A percentile compares a stretch with the other conserved stretches of the same genome.
Evolutionary conservation across 345 rosid genomes (phyloP).

Genomic region (Durio zibethinus): DNA sequence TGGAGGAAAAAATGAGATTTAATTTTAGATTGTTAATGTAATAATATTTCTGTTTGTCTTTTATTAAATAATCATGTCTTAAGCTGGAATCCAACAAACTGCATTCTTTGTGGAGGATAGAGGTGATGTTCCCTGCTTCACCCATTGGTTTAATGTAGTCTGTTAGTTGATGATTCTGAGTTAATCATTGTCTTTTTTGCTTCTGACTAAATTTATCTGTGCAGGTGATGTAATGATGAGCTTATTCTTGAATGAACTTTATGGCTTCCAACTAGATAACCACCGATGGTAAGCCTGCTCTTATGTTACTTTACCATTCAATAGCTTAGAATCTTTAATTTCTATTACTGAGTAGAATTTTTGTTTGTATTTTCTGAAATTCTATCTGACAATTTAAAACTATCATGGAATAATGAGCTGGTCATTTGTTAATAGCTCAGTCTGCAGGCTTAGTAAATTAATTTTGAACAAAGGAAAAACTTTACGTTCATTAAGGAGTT

Average conservation of each 20-base stretch:
- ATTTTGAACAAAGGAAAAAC: not conserved
- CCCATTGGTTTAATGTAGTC: not conserved
- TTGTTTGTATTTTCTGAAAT: not conserved
- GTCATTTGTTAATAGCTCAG: not conserved
- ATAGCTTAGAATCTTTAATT: not conserved
- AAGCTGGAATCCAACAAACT: not conserved
- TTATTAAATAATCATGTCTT: not conserved
- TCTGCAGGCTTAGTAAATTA: not conserved
- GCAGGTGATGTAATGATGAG: constrained; percentile 95
- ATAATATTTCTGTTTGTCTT: not conserved
- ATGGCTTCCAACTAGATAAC: constrained; percentile 96
- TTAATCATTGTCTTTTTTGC: not conserved
- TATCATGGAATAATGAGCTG: not conserved
- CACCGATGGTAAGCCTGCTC: constrained; percentile 69
- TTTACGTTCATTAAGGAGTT: not conserved
- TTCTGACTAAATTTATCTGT: constrained; percentile 16
- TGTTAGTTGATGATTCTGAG: not conserved
- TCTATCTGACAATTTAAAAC: not conserved
- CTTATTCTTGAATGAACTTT: constrained; percentile 91
- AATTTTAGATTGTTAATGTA: not conserved
- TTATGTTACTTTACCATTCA: not conserved
- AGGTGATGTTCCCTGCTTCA: not conserved
- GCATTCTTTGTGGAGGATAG: constrained; percentile 4
- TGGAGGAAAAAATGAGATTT: not conserved
- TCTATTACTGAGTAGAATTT: not conserved